These are phyloP conservation scores for Mycena kentingensis DNA, from an alignment of 768 basidiomycete genomes.

Conservation along the genomic window DNA sequence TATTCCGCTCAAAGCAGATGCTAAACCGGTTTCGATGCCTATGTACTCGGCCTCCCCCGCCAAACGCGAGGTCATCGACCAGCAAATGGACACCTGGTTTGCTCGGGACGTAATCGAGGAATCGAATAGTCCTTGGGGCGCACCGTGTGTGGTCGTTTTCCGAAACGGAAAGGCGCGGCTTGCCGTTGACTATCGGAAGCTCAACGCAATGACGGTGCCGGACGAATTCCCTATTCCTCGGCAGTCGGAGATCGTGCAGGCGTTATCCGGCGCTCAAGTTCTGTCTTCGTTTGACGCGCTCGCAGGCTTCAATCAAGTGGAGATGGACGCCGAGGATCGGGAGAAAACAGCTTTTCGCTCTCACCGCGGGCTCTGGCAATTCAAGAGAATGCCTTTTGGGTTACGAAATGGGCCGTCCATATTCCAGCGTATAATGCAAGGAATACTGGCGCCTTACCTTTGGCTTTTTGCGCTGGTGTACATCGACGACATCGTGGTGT, in stretches of 20 bases:
- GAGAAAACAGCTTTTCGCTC: constrained; percentile 35
- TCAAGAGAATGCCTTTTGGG: constrained; percentile 12
- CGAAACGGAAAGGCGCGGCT: constrained; percentile 40
- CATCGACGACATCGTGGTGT: constrained; percentile 9
- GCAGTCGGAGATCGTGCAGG: constrained; percentile 28
- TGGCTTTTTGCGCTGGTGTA: constrained; percentile 10
- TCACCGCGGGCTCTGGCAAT: constrained; percentile 35
- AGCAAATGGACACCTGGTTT: no score
- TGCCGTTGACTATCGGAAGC: constrained; percentile 32
- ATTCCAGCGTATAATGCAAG: background rate
- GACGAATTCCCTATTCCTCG: constrained; percentile 33
- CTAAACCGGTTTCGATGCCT: constrained; percentile 20
- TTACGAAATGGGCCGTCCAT: background rate
- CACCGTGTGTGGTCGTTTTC: no score
- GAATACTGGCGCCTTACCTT: background rate
- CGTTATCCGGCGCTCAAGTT: constrained; percentile 24
- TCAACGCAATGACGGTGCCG: constrained; percentile 15
- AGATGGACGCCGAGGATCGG: constrained; percentile 23
- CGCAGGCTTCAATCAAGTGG: constrained; percentile 35
- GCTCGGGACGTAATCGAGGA: no score
- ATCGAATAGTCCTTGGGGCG: no score
- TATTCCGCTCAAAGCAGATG: constrained; percentile 21
- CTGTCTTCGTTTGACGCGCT: constrained; percentile 23
- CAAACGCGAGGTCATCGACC: no score
- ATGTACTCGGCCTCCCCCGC: constrained; percentile 26